These are phyloP conservation scores for Kodamaea hsintzibuensis DNA, from an alignment of 805 yeast genomes.

Conservation along the genomic window DNA sequence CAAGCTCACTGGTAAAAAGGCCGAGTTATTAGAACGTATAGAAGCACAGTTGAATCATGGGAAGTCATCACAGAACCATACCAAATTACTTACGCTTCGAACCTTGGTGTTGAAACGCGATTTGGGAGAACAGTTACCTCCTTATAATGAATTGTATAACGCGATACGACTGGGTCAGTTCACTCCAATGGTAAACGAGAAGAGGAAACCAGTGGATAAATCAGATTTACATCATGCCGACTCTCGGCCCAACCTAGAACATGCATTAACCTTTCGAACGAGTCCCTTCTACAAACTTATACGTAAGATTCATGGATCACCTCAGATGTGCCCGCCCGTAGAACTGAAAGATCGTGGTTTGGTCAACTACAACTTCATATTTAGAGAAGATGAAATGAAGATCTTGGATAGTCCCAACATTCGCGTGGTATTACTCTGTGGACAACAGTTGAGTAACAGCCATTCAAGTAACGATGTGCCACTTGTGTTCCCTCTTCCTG, in stretches of 20 bases:
- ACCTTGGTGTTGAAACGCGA: conserved; percentile 42
- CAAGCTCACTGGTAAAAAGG: conserved; percentile 58
- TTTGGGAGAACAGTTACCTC: conserved; percentile 38
- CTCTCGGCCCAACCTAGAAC: conserved; percentile 25
- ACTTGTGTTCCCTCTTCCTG: conserved; percentile 69
- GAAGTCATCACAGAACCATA: conserved; percentile 31
- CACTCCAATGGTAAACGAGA: background rate
- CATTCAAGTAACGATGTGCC: conserved; percentile 31
- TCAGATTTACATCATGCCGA: background rate
- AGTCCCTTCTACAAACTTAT: conserved; percentile 58
- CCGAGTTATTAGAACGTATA: conserved; percentile 58
- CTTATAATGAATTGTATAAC: conserved; percentile 28
- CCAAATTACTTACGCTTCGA: conserved; percentile 45
- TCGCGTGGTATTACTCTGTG: conserved; percentile 57
- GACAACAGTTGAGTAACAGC: conserved; percentile 29
- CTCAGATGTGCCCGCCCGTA: conserved; percentile 43
- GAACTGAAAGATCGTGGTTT: conserved; percentile 42
- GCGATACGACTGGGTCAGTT: conserved; percentile 32
- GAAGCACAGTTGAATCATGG: conserved; percentile 46
- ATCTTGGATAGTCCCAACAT: conserved; percentile 26
- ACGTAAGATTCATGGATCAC: conserved; percentile 48
- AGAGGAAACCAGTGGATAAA: background rate
- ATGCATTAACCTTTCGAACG: conserved; percentile 50
- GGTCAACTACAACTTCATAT: conserved; percentile 35
- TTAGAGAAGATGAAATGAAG: conserved; percentile 44